Base-by-base conservation (phyloP, 2,329 filamentous ascomycete genomes). In the Hirsutella rhossiliensis region DNA sequence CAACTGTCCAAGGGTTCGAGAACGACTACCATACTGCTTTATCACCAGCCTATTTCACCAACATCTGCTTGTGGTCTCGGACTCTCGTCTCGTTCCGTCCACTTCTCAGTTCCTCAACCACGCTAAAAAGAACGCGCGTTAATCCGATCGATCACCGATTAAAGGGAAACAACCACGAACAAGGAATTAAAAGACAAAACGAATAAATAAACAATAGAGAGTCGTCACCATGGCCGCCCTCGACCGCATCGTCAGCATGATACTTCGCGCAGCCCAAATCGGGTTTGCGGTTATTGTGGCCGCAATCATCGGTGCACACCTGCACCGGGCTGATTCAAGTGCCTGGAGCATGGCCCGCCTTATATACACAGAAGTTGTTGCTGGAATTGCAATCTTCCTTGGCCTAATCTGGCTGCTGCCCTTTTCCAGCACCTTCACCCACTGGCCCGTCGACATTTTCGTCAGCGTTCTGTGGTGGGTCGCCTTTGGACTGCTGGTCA, bases 291-390 rank as follows among this genome's bases (percentile, higher is more conserved):
- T 76, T 52, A 82, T 87, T 48, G 79, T 87, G 42, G 78, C 81
- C 20, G 84, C 82, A 47, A 69, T 87, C 48, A 78, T 81, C 46
- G 82, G 80, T 42, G 60, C 76, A 50, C 83, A 82, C 59, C 75
- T 88, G 23, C 72, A 78, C 57, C 52, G 62, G 3, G 65, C 66
- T 42, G 47, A 65, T 19, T 60, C 67, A 31, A 68, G 70, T 43
- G 62, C 68, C 47, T 80, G 75, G 71, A 64, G 75, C 34, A 56
- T 60, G 11, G 78, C 72, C 31, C 79, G 84, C 45, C 80, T 82
- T 66, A 86, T 89, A 63, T 89, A 87, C 67, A 76, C 82, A 39
- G 76, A 84, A 56, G 76, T 86, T 17, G 72, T 88, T 34, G 80
- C 85, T 3, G 80, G 71, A 18, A 56, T 89, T 17, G 77, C 80